Conservation (phyloP, 805 yeast genomes). For the Kuraishia borneana region DNA sequence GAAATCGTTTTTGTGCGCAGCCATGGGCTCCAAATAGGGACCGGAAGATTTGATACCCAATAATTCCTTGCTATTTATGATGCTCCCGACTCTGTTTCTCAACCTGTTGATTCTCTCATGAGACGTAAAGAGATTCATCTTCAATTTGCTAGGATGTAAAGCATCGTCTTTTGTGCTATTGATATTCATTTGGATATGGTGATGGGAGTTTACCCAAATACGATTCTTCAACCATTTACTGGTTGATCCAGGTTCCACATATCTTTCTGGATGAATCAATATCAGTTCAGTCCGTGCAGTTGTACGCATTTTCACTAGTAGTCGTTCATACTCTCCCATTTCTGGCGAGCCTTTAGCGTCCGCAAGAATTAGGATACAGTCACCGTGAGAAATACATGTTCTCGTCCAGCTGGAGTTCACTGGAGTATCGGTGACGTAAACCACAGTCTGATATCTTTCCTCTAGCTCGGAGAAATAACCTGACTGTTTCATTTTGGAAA, state of each 20-base stretch:
- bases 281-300: constrained; percentile 84
- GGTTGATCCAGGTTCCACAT: constrained; percentile 78
- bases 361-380: constrained; percentile 81
- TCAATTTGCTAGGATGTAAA: background rate
- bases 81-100: constrained; percentile 10
- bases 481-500: constrained; percentile 74
- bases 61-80: constrained; percentile 16
- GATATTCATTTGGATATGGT: constrained; percentile 69
- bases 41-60: constrained; percentile 5
- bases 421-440: constrained; percentile 81
- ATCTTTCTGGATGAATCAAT: constrained; percentile 71
- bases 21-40: constrained; percentile 18
- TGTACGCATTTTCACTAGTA: constrained; percentile 63
- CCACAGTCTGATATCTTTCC: constrained; percentile 77
- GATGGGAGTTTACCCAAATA: constrained; percentile 88
- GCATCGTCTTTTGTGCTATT: constrained; percentile 1
- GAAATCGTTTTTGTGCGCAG: constrained; percentile 76
- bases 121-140: constrained; percentile 3
- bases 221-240: constrained; percentile 76
- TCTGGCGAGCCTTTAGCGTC: constrained; percentile 66
- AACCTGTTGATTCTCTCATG: constrained; percentile 6
- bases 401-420: constrained; percentile 81
- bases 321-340: constrained; percentile 77
- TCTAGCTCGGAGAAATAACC: constrained; percentile 89
- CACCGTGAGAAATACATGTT: constrained; percentile 91